Percentiles rank a stretch among this genome's conserved stretches.
phyloP scores from a whole-genome alignment of 129 eudicot genomes.

The Rutidosis leptorrhynchoides region DNA sequence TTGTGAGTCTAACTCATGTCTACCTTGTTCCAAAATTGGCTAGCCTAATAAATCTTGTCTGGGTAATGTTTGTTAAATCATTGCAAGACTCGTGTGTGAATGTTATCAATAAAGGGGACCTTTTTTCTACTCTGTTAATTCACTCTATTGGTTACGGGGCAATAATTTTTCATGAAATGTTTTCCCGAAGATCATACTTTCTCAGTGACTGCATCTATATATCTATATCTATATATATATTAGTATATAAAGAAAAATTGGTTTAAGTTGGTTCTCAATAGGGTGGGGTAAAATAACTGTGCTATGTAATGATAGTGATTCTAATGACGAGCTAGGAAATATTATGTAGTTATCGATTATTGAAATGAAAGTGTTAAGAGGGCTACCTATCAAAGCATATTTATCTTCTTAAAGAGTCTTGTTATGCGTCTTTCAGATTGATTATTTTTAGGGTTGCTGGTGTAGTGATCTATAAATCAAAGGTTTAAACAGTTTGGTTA shows the following conservation, averaged over 20 bases:
- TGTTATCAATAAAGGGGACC: not conserved
- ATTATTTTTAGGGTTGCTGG: not conserved
- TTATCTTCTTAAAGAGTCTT: not conserved
- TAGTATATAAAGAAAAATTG: not conserved
- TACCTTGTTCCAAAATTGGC: not conserved
- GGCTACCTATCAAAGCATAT: not conserved
- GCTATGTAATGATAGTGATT: conserved; percentile 16
- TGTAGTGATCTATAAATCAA: not conserved
- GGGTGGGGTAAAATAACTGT: conserved; percentile 2
- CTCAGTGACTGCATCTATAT: not conserved
- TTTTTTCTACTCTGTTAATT: not conserved
- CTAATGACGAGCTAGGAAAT: not conserved
- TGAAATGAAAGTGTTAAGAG: not conserved
- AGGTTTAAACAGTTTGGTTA: not conserved
- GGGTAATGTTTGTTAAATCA: not conserved
- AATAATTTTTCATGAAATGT: not conserved
- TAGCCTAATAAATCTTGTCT: not conserved
- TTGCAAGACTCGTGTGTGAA: not conserved
- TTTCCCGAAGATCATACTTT: not conserved
- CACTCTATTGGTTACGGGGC: not conserved
- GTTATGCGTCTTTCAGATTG: not conserved
- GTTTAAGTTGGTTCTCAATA: not conserved
- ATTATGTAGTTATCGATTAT: not conserved
- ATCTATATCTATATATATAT: no score
- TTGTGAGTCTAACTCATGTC: not conserved